A percentile compares a stretch with the other conserved stretches of the same genome.
Evolutionary conservation across 306 rosid species (phyloP).

Genomic region (Cicer arietinum): DNA sequence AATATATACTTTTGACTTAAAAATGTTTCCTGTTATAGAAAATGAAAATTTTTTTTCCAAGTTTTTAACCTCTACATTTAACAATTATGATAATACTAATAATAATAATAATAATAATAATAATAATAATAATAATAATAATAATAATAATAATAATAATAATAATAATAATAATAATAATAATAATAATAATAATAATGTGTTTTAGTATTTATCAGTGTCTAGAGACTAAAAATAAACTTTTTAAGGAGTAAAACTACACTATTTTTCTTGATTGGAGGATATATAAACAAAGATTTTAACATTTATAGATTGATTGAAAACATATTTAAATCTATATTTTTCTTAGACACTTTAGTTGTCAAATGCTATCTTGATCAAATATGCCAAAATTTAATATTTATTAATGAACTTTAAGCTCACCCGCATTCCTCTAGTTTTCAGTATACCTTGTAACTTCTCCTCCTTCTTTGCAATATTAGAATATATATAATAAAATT

Average conservation of each 20-base stretch:
- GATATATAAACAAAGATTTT: too few species aligned
- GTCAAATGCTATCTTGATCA: not conserved
- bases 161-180: too few species aligned
- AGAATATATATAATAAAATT: constrained; percentile 15
- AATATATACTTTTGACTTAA: not conserved
- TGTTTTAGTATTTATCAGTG: not conserved
- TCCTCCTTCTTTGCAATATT: constrained; percentile 14
- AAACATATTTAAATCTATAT: not conserved
- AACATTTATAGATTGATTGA: too few species aligned
- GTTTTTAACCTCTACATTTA: not conserved
- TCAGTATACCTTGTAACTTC: constrained; percentile 19
- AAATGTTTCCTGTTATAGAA: not conserved
- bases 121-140: too few species aligned
- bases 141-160: too few species aligned
- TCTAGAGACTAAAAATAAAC: not conserved
- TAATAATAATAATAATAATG: not conserved
- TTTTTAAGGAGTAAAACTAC: not conserved
- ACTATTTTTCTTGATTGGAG: not conserved
- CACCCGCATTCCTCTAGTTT: not conserved
- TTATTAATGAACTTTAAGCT: not conserved
- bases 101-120: not conserved
- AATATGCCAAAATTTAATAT: not conserved
- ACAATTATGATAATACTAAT: not conserved
- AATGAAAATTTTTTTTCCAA: not conserved
- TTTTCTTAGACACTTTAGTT: not conserved